Evolutionary conservation across 208 protist genomes (phyloP).

Genomic region (Trypanosoma platydactyli): DNA sequence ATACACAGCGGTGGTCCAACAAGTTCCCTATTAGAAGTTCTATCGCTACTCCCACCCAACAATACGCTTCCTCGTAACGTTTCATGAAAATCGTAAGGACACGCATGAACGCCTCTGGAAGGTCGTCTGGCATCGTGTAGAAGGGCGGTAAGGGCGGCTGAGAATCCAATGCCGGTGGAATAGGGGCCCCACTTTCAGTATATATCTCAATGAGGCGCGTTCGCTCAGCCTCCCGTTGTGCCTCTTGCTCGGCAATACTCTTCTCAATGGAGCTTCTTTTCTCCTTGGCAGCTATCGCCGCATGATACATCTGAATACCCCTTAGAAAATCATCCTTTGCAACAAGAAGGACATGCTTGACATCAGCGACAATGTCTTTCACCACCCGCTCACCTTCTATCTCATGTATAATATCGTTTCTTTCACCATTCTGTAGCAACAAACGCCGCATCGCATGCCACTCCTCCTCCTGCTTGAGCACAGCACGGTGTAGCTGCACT

Average conservation of each 20-base stretch:
- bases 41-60: constrained; percentile 32
- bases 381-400: constrained; percentile 52
- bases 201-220: constrained; percentile 61
- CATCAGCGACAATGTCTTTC: constrained; percentile 34
- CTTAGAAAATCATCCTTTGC: constrained; percentile 35
- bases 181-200: constrained; percentile 62
- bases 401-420: constrained; percentile 50
- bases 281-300: constrained; percentile 41
- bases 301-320: constrained; percentile 36
- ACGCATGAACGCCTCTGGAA: constrained; percentile 47
- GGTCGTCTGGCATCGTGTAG: constrained; percentile 38
- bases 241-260: constrained; percentile 36
- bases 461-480: constrained; percentile 59
- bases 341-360: constrained; percentile 32
- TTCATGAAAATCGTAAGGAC: constrained; percentile 35
- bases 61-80: constrained; percentile 56
- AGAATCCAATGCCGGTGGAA: constrained; percentile 54
- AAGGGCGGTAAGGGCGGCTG: constrained; percentile 3
- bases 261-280: constrained; percentile 40
- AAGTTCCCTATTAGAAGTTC: constrained; percentile 40
- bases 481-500: constrained; percentile 63
- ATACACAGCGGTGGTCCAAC: constrained; percentile 43
- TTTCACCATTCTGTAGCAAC: constrained; percentile 30
- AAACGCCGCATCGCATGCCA: constrained; percentile 59
- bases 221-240: constrained; percentile 66